Evolutionary conservation across 2,329 filamentous ascomycete species (phyloP).

Genomic region (Fusarium sp.): DNA sequence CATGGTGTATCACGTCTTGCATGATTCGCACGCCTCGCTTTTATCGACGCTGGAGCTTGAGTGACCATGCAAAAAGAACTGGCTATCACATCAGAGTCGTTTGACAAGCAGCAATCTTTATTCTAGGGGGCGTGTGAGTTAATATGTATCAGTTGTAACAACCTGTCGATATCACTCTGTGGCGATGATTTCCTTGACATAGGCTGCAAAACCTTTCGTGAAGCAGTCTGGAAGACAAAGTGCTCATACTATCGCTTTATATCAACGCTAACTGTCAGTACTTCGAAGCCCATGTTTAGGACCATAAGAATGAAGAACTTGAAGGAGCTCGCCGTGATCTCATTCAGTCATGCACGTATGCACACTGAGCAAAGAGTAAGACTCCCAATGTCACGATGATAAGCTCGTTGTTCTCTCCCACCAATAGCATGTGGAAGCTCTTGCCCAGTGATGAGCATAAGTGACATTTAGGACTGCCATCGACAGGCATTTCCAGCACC

Average conservation of each 20-base stretch:
- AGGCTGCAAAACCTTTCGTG: neutral
- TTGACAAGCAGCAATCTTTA: conserved; percentile 1
- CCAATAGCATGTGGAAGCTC: conserved; percentile 19
- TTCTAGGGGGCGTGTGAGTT: conserved; percentile 3
- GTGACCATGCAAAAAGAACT: conserved; percentile 29
- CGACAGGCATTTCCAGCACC: conserved; percentile 25
- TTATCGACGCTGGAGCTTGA: conserved; percentile 15
- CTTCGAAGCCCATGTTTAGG: neutral
- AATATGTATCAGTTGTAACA: conserved; percentile 1
- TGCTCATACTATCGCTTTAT: neutral
- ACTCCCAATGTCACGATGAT: conserved; percentile 16
- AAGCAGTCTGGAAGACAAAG: neutral
- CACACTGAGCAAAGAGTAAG: conserved; percentile 4
- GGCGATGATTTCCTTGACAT: neutral
- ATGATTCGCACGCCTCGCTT: conserved; percentile 16
- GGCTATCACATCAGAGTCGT: conserved; percentile 35
- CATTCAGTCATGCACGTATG: conserved; percentile 1
- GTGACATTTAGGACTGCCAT: conserved; percentile 21
- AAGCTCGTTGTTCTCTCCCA: conserved; percentile 18
- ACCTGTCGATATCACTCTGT: neutral
- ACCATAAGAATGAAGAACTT: conserved; percentile 9
- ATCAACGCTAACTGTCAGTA: neutral
- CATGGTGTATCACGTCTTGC: conserved; percentile 13
- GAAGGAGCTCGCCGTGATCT: conserved; percentile 22
- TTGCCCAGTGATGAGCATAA: conserved; percentile 23